Conservation (phyloP, 345 rosid genomes). For the Eucalyptus microcorys region DNA sequence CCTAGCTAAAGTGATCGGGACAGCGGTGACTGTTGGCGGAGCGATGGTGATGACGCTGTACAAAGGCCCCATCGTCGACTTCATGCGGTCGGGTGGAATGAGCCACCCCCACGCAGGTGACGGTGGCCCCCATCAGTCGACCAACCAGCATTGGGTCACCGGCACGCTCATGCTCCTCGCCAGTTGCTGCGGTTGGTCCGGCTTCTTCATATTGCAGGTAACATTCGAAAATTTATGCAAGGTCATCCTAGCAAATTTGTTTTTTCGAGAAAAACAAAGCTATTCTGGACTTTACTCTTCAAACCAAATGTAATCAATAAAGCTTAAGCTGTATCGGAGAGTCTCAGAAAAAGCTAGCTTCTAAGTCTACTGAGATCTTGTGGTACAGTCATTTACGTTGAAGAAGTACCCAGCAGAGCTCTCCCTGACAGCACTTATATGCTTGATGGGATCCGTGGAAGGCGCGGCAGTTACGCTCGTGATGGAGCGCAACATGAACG, state of each 20-base stretch:
- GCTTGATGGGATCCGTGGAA: constrained; percentile 59
- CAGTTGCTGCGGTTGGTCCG: constrained; percentile 58
- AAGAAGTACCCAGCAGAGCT: constrained; percentile 89
- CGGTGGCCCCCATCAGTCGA: constrained; percentile 6
- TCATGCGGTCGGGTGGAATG: constrained; percentile 20
- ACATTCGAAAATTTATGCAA: neutral
- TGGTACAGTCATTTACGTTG: constrained; percentile 57
- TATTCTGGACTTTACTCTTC: neutral
- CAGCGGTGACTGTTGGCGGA: constrained; percentile 59
- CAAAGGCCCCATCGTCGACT: constrained; percentile 70
- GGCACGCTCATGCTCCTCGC: constrained; percentile 61
- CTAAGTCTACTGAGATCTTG: neutral
- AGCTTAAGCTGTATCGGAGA: neutral
- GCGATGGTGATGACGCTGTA: constrained; percentile 94
- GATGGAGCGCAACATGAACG: constrained; percentile 57
- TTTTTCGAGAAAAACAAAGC: neutral
- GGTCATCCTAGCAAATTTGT: neutral
- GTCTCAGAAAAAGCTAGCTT: neutral
- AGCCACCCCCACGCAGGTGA: constrained; percentile 8
- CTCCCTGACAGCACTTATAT: constrained; percentile 60
- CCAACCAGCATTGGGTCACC: constrained; percentile 43
- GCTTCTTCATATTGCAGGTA: constrained; percentile 79
- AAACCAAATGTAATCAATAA: neutral
- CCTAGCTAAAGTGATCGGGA: constrained; percentile 69
- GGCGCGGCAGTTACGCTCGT: constrained; percentile 37